A percentile compares a stretch with the other conserved stretches of the same genome.
Evolutionary conservation across 2,329 filamentous ascomycete species (phyloP).

Genomic region (Sphaerostilbella broomeana): DNA sequence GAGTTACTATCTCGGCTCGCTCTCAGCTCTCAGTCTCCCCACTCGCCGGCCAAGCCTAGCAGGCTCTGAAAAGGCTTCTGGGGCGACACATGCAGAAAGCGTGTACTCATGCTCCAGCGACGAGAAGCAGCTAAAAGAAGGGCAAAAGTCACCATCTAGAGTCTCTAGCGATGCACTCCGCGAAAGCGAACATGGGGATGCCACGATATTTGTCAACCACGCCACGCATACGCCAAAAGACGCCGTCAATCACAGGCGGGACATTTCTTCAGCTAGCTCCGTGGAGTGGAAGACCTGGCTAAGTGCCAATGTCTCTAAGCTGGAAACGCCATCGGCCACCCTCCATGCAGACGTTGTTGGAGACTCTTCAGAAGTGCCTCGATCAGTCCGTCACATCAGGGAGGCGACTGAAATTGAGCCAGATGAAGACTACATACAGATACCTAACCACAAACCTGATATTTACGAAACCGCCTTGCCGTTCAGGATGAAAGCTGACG

Average conservation of each 20-base stretch:
- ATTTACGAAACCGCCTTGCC: neutral
- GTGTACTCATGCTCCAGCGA: constrained; percentile 37
- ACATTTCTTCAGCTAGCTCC: constrained; percentile 38
- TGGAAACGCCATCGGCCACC: constrained; percentile 28
- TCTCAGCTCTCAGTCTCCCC: constrained; percentile 35
- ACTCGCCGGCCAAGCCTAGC: constrained; percentile 33
- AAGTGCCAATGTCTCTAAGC: constrained; percentile 43
- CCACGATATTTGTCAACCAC: constrained; percentile 6
- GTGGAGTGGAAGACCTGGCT: constrained; percentile 51
- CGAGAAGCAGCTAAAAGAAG: constrained; percentile 15
- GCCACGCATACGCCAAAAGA: constrained; percentile 18
- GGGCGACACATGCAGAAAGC: constrained; percentile 39
- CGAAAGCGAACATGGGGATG: constrained; percentile 14
- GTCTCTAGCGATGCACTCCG: no score
- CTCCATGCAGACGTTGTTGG: constrained; percentile 8
- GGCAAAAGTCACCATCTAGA: no score
- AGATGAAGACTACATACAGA: constrained; percentile 14
- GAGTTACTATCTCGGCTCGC: constrained; percentile 33
- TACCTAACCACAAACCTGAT: neutral
- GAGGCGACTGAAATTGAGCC: constrained; percentile 45
- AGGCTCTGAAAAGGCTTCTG: constrained; percentile 33
- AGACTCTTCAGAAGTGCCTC: constrained; percentile 9
- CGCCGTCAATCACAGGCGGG: constrained; percentile 24
- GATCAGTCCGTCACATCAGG: constrained; percentile 36
- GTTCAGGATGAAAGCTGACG: neutral